These are phyloP conservation scores for Penicillium mononematosum DNA, from an alignment of 495 filamentous ascomycete genomes.

Conservation along the genomic window DNA sequence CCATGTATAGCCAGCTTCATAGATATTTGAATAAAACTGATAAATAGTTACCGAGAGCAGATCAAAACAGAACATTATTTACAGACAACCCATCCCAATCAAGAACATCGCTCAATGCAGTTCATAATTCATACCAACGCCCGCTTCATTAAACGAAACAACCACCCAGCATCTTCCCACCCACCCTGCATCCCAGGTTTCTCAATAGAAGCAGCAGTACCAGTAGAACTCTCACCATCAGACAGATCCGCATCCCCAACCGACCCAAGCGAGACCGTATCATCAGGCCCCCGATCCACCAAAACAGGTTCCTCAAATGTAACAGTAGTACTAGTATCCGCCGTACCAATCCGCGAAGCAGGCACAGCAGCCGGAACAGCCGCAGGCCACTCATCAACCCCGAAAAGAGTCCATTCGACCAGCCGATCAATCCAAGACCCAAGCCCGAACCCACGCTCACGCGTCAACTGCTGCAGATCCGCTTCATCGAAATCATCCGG, in stretches of 20 bases:
- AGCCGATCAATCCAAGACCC: constrained; percentile 73
- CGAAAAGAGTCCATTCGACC: constrained; percentile 75
- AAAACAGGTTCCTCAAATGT: constrained; percentile 27
- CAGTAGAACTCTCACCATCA: constrained; percentile 17
- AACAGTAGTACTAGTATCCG: constrained; percentile 48
- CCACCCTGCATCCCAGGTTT: constrained; percentile 53
- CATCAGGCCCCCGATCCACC: constrained; percentile 3
- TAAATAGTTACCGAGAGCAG: background rate
- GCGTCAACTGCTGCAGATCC: constrained; percentile 45
- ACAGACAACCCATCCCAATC: background rate
- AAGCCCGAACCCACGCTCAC: constrained; percentile 64
- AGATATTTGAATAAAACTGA: constrained; percentile 5
- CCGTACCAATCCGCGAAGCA: constrained; percentile 43
- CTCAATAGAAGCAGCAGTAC: constrained; percentile 32
- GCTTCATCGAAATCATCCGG: constrained; percentile 44
- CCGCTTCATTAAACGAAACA: constrained; percentile 73
- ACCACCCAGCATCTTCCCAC: constrained; percentile 85
- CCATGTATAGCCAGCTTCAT: background rate
- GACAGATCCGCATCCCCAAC: constrained; percentile 9
- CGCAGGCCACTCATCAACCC: constrained; percentile 58
- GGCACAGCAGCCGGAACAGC: background rate
- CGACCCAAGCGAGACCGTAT: constrained; percentile 14
- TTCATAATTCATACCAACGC: constrained; percentile 55
- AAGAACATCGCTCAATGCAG: background rate
- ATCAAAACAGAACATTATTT: background rate